These are phyloP conservation scores for Cyclocybe cylindracea DNA, from an alignment of 768 basidiomycete species.

Conservation along the genomic window DNA sequence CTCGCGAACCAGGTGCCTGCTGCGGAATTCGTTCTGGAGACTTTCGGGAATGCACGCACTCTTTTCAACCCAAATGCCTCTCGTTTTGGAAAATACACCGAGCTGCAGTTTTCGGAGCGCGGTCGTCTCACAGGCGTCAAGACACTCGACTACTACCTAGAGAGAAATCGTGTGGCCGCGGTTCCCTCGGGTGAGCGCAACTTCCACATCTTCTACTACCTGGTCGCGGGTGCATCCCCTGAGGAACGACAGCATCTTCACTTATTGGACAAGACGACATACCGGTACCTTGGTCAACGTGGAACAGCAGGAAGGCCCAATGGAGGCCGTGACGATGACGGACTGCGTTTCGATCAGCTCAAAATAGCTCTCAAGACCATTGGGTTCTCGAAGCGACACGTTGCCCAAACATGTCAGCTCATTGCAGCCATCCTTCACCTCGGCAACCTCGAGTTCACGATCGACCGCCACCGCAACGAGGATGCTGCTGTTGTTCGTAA, in stretches of 20 bases:
- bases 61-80: constrained; percentile 95
- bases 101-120: constrained; percentile 93
- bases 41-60: constrained; percentile 91
- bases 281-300: constrained; percentile 84
- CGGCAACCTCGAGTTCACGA: constrained; percentile 90
- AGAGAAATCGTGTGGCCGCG: constrained; percentile 85
- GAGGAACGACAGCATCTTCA: constrained; percentile 92
- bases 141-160: constrained; percentile 95
- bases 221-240: constrained; percentile 84
- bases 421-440: constrained; percentile 95
- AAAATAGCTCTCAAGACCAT: constrained; percentile 93
- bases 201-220: constrained; percentile 97
- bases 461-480: constrained; percentile 81
- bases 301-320: constrained; percentile 41
- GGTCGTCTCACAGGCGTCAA: constrained; percentile 89
- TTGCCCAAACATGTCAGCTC: constrained; percentile 94
- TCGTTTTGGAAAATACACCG: constrained; percentile 96
- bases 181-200: constrained; percentile 92
- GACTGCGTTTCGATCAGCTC: constrained; percentile 88
- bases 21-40: constrained; percentile 92
- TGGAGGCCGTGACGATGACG: constrained; percentile 74
- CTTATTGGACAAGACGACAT: constrained; percentile 76
- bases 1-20: constrained; percentile 85
- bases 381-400: constrained; percentile 91
- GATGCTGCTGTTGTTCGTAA: constrained; percentile 94